Base-by-base conservation (phyloP, 257 asterid species). In the Rauvolfia tetraphylla region DNA sequence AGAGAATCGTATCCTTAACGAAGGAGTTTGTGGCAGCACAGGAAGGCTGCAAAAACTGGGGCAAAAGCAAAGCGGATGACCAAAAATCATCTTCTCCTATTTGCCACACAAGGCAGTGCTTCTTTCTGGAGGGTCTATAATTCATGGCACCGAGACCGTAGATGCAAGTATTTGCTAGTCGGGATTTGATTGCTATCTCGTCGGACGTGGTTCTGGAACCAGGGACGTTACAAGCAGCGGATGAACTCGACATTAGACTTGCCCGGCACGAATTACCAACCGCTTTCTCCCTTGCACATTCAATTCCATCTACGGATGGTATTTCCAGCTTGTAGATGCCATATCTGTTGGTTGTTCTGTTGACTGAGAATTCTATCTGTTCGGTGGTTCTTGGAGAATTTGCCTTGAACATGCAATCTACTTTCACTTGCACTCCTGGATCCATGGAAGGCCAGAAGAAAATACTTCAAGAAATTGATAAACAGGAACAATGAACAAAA, bases 341-440 rank as follows among this genome's bases (percentile, higher is more conserved):
- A 74, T 87, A 59, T 79, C 80, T 89, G 66, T 94, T 90, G 29
- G 97, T 94, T 8, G 92, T 94, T 76, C 98, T 87, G 86, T 90
- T 90, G n/a, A 87, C 97, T 7, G 96, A 89, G 59, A 92, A 90
- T 7, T 89, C 77, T 68, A 94, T 87, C 74, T 89, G 89, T 61
- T 92, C 97, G 0, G 86, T 73, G 9, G 95, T 94, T 83, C 93
- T 88, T 42, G 92, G 87, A 76, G 97, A 79, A 13, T 74, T 86
- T 76, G 97, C 98, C 85, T 87, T 89, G 93, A 94, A 92, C 73
- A 82, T 88, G 89, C 98, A 94, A 7, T 94, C 97, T 76, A 94
- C 88, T 67, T 85, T 90, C 14, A 94, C 98, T 75, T 90, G 90
- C 39, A 79, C 98, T 68, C 97, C 98, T 93, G 87, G 29, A 36